phyloP scores from a whole-genome alignment of 2,329 filamentous ascomycete genomes.

The Talaromyces sp. region DNA sequence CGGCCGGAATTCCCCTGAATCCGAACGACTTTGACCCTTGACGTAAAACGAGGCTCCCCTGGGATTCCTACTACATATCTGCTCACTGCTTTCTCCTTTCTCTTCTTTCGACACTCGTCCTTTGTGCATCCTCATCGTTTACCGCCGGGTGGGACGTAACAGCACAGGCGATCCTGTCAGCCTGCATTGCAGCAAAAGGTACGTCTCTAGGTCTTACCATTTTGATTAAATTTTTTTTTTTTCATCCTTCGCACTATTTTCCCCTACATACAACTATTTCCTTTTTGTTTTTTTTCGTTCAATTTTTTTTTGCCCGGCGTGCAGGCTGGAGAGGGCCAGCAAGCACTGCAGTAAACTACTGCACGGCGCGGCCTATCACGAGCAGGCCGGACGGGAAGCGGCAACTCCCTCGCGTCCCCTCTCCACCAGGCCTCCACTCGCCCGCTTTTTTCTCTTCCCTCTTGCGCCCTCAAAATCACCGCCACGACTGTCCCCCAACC shows the following conservation, averaged over 20 bases:
- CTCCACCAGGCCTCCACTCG: conserved; percentile 3
- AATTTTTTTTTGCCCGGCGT: not conserved
- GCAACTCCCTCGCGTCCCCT: conserved; percentile 7
- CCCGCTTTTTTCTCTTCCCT: conserved; percentile 4
- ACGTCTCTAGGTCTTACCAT: not conserved
- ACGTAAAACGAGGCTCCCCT: not conserved
- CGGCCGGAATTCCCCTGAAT: not conserved
- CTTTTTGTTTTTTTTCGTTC: not conserved
- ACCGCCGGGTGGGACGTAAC: not conserved
- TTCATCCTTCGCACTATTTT: not conserved
- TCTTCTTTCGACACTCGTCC: not conserved
- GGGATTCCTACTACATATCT: not conserved
- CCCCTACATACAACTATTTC: not conserved
- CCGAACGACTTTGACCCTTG: not conserved
- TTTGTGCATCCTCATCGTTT: not conserved
- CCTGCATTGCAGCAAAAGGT: not conserved
- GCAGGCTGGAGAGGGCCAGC: not conserved
- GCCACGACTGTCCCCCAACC: not conserved
- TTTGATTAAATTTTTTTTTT: not conserved
- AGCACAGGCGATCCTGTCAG: not conserved
- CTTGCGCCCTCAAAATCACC: not conserved
- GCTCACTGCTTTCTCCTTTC: not conserved
- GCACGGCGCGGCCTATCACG: conserved; percentile 10
- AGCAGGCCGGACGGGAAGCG: conserved; percentile 1
- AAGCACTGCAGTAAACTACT: conserved; percentile 5